phyloP scores from a whole-genome alignment of 176 grass and related monocot species.

The Bolboschoenus planiculmis region DNA sequence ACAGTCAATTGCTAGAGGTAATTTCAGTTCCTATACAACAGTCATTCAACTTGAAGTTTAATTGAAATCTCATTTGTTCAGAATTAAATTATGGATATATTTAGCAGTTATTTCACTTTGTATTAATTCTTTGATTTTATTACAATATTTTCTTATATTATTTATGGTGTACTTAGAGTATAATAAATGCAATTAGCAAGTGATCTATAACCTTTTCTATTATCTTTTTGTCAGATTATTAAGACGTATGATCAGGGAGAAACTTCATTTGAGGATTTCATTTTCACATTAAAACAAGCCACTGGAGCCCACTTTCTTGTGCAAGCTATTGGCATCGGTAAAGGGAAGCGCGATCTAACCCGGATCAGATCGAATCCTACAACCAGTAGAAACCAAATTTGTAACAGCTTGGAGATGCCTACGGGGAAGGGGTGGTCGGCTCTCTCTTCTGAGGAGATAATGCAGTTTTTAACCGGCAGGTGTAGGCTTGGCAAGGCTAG shows the following conservation, averaged over 20 bases:
- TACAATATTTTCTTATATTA: neutral
- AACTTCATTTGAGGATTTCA: constrained; percentile 76
- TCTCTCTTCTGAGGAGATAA: constrained; percentile 64
- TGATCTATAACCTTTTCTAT: constrained; percentile 12
- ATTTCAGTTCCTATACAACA: neutral
- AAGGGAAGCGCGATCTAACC: constrained; percentile 66
- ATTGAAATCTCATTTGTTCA: neutral
- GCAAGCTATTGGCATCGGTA: constrained; percentile 67
- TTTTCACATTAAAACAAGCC: constrained; percentile 50
- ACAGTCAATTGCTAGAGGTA: constrained; percentile 37
- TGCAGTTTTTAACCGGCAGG: constrained; percentile 80
- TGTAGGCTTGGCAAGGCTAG: constrained; percentile 84
- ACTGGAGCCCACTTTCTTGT: constrained; percentile 52
- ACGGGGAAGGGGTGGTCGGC: constrained; percentile 73
- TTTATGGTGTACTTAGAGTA: neutral
- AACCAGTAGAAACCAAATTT: constrained; percentile 41
- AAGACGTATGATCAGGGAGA: constrained; percentile 58
- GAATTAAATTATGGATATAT: neutral
- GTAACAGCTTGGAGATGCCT: constrained; percentile 47
- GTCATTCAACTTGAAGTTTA: neutral
- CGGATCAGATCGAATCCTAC: constrained; percentile 65
- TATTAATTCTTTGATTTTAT: neutral
- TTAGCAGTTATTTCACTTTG: neutral
- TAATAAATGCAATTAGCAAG: neutral
- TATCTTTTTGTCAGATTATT: constrained; percentile 41